Evolutionary conservation across 768 basidiomycete genomes (phyloP).

Genomic region (Ephemerocybe angulata): DNA sequence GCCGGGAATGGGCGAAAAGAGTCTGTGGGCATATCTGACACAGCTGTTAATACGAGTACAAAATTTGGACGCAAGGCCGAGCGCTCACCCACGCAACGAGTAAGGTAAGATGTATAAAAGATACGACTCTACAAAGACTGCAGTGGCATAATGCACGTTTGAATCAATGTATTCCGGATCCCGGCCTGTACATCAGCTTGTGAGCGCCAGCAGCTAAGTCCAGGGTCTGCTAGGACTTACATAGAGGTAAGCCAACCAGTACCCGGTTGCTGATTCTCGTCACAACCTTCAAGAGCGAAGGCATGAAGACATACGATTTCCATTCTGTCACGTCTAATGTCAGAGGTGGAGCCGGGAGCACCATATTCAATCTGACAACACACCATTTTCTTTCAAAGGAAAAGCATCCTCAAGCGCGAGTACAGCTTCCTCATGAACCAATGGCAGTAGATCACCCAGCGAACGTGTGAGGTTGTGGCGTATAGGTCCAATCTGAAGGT

Average conservation of each 20-base stretch:
- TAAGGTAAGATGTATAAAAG: slow-evolving; percentile 33
- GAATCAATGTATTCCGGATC: slow-evolving; percentile 30
- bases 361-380: not conserved
- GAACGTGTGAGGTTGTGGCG: slow-evolving; percentile 12
- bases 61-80: not conserved
- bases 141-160: slow-evolving; percentile 27
- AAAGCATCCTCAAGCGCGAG: not conserved
- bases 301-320: not conserved
- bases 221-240: not conserved
- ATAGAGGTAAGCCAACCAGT: slow-evolving; percentile 8
- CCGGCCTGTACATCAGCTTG: slow-evolving; percentile 22
- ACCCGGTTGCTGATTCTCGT: not conserved
- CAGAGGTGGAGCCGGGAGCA: not conserved
- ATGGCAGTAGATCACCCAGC: not conserved
- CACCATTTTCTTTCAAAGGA: not conserved
- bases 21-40: not conserved
- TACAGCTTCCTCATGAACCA: slow-evolving; percentile 4
- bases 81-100: slow-evolving; percentile 38
- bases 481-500: slow-evolving; percentile 16
- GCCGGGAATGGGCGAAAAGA: slow-evolving; percentile 1
- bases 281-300: not conserved
- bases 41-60: not conserved
- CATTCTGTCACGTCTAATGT: not conserved
- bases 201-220: not conserved
- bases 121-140: slow-evolving; percentile 23